Conservation (phyloP, 2,329 filamentous ascomycete species). For the Chaetothyriales sp. region DNA sequence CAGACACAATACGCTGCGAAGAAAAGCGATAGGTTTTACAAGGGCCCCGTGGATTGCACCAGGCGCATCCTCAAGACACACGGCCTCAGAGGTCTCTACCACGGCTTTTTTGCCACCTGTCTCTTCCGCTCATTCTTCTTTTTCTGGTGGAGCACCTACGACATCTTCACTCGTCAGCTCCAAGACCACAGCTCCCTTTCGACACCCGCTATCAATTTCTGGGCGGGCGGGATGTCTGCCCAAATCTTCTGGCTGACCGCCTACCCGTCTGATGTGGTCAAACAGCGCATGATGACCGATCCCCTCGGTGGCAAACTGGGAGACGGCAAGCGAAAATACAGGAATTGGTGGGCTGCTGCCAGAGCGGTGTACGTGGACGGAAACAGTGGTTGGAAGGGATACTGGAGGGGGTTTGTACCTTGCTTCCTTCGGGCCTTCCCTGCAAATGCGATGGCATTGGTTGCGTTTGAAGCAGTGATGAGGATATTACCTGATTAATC, state of each 20-base stretch:
- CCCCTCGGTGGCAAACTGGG: conserved; percentile 57
- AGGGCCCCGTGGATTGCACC: conserved; percentile 73
- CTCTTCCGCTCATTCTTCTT: conserved; percentile 91
- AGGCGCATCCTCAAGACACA: conserved; percentile 49
- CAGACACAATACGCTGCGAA: conserved; percentile 83
- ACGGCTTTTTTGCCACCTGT: conserved; percentile 70
- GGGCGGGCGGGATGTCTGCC: conserved; percentile 84
- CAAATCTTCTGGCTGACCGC: conserved; percentile 90
- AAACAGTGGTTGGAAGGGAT: conserved; percentile 56
- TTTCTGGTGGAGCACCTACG: conserved; percentile 97
- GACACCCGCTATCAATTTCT: conserved; percentile 80
- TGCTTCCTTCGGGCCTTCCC: conserved; percentile 91
- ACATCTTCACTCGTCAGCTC: conserved; percentile 60
- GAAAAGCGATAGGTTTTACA: conserved; percentile 67
- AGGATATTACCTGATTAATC: conserved; percentile 34
- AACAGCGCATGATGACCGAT: conserved; percentile 96
- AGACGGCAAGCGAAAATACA: conserved; percentile 56
- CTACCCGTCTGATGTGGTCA: conserved; percentile 86
- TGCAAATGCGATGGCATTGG: conserved; percentile 83
- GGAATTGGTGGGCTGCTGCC: conserved; percentile 67
- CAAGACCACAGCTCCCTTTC: conserved; percentile 54
- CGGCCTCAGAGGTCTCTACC: conserved; percentile 69
- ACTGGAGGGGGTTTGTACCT: conserved; percentile 85
- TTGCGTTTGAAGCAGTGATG: conserved; percentile 90
- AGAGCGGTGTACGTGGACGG: conserved; percentile 57